Evolutionary conservation across 2,329 filamentous ascomycete genomes (phyloP).

Genomic region (Clonostachys rhizophaga): DNA sequence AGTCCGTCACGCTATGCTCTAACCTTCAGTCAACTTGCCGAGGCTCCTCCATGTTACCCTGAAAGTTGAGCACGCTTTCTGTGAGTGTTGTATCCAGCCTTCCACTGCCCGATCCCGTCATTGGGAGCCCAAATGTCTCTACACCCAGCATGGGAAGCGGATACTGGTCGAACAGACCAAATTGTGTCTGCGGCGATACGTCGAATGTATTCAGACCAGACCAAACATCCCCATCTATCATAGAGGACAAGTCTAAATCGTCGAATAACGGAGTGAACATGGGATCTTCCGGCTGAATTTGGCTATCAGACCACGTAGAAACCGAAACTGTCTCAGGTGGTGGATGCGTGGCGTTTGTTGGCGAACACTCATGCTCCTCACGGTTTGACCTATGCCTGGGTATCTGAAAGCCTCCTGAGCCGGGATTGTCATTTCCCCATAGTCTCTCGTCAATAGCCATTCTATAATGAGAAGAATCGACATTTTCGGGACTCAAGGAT

Average conservation of each 20-base stretch:
- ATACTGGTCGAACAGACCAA: constrained; percentile 2
- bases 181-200: constrained; percentile 3
- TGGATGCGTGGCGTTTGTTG: not conserved
- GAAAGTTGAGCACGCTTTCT: constrained; percentile 9
- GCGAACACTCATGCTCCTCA: not conserved
- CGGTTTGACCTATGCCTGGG: not conserved
- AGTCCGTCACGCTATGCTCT: too few relatives aligned
- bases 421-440: constrained; percentile 1
- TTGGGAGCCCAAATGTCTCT: constrained; percentile 3
- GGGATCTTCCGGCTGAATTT: too few relatives aligned
- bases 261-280: not conserved
- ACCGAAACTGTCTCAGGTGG: not conserved
- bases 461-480: too few relatives aligned
- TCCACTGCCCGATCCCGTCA: not conserved
- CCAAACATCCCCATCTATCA: constrained; percentile 2
- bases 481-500: too few relatives aligned
- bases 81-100: constrained; percentile 4
- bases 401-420: not conserved
- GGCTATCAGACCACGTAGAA: not conserved
- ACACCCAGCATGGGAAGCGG: not conserved
- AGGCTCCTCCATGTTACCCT: constrained; percentile 4
- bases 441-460: not conserved
- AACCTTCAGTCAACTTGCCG: not conserved
- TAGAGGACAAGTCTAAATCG: constrained; percentile 2
- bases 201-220: constrained; percentile 2